Conservation (phyloP, 306 rosid species). For the Rubus parviflorus region DNA sequence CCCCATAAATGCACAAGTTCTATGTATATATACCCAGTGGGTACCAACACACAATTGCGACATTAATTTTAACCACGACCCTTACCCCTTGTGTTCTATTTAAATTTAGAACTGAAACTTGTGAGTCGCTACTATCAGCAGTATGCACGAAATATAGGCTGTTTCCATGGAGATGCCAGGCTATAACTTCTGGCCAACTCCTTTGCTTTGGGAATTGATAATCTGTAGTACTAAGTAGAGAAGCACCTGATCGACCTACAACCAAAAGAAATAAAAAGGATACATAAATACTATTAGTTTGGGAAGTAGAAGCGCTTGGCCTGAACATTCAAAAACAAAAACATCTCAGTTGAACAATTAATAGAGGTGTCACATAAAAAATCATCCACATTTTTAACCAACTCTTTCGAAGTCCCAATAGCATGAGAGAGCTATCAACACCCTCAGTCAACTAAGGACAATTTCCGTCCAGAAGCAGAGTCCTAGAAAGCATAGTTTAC, state of each 20-base stretch:
- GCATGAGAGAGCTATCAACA: neutral
- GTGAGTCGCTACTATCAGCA: constrained; percentile 89
- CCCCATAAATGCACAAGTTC: neutral
- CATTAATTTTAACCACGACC: constrained; percentile 8
- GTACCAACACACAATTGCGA: neutral
- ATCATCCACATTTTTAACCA: neutral
- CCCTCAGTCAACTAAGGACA: neutral
- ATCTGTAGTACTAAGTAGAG: constrained; percentile 65
- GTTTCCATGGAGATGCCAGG: constrained; percentile 90
- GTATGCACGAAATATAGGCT: constrained; percentile 69
- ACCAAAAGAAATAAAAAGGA: constrained; percentile 20
- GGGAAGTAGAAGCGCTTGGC: neutral
- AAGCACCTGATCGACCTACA: constrained; percentile 80
- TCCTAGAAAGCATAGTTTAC: neutral
- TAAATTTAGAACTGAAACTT: constrained; percentile 65
- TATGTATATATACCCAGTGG: neutral
- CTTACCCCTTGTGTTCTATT: constrained; percentile 70
- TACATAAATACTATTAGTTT: neutral
- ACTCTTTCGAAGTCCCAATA: neutral
- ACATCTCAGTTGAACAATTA: neutral
- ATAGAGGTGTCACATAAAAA: neutral
- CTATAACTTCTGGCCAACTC: constrained; percentile 94
- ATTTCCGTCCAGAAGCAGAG: neutral
- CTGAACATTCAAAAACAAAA: constrained; percentile 7
- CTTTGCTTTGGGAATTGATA: constrained; percentile 65